Base-by-base conservation (phyloP, 2,329 filamentous ascomycete species). In the Stylonectria norvegica region DNA sequence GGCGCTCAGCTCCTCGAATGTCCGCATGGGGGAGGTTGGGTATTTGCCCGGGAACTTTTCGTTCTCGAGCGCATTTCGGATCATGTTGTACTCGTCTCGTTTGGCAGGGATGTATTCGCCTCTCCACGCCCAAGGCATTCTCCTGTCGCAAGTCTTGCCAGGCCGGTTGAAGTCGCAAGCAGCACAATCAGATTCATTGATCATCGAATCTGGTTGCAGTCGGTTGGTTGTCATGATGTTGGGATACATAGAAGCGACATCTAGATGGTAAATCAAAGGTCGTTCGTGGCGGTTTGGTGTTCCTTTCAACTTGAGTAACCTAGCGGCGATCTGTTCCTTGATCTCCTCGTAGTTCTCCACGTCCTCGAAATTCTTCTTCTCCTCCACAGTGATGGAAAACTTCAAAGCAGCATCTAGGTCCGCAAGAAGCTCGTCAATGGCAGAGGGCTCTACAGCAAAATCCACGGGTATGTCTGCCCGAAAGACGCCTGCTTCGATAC, bases 221-320 rank as follows among this genome's bases (percentile, higher is more conserved):
- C 93, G 86, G 64, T 98, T 98, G 1, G 93, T 98, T 2, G 94
- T 98, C 94, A 98, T 98, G 63, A 98, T 98, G 65, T 98, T 98
- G 8, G 93, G 93, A 62, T 98, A 98, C 93, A 98, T 98, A 44
- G 93, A 96, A 14, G 93, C 93, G 43, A 98, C 94, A 60, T 98
- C 93, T 68, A 98, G 73, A 74, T 98, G 93, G 67, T 98, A 98
- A 50, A 98, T 98, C 20, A 94, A 78, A 4, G 93, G 93, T 30
- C 82, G 74, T 63, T 98, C 93, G 53, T 74, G 81, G 48, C 93
- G 78, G 56, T 94, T 89, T 1, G 93, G 91, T 1, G 84, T 93
- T 36, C 83, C 75, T 62, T 86, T 94, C 37, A 98, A 72, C 47
- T 81, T 75, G 37, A 76, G 70, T 22, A 98, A 68, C 45, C 78